Percentiles rank a stretch among this genome's conserved stretches.
These are phyloP conservation scores for Penicillium sp. DNA, from an alignment of 2,329 filamentous ascomycete species.

Conservation along the genomic window DNA sequence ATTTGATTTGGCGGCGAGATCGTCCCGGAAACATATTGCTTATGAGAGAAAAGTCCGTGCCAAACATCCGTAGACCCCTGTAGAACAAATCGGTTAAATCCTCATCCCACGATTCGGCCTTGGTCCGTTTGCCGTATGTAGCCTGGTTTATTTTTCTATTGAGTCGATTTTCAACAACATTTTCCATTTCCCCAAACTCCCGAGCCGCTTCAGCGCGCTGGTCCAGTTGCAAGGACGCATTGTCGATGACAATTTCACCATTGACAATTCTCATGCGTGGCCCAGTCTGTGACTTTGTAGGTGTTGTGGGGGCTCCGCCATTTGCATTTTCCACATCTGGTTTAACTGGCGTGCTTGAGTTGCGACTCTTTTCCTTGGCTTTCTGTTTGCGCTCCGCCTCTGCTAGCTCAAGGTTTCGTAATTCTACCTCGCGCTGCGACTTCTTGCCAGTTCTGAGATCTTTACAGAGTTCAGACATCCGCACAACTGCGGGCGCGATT, in stretches of 20 bases:
- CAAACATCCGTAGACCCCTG: conserved; percentile 59
- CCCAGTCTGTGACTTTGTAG: conserved; percentile 31
- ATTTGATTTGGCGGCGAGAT: conserved; percentile 59
- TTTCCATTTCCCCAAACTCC: conserved; percentile 44
- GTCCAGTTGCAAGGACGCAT: conserved; percentile 51
- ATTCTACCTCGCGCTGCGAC: conserved; percentile 54
- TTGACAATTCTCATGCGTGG: conserved; percentile 54
- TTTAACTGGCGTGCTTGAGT: conserved; percentile 19
- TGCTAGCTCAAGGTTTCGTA: conserved; percentile 55
- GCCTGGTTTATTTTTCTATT: conserved; percentile 45
- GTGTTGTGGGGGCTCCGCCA: conserved; percentile 19
- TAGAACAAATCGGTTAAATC: conserved; percentile 60
- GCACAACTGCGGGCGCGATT: conserved; percentile 52
- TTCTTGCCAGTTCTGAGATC: conserved; percentile 53
- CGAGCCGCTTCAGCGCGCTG: conserved; percentile 51
- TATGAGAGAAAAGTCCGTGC: conserved; percentile 63
- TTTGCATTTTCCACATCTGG: conserved; percentile 23
- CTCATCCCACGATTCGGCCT: conserved; percentile 54
- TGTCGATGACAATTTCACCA: conserved; percentile 54
- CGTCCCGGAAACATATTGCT: conserved; percentile 58
- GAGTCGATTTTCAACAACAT: conserved; percentile 44
- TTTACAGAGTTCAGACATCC: conserved; percentile 56
- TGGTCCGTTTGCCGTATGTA: conserved; percentile 48
- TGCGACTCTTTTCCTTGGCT: conserved; percentile 31
- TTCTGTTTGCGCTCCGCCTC: conserved; percentile 46